Evolutionary conservation across 352 stramenopile genomes (phyloP), one percentile per base, ranked within the genome.

Genomic region (Peronospora farinosa): DNA sequence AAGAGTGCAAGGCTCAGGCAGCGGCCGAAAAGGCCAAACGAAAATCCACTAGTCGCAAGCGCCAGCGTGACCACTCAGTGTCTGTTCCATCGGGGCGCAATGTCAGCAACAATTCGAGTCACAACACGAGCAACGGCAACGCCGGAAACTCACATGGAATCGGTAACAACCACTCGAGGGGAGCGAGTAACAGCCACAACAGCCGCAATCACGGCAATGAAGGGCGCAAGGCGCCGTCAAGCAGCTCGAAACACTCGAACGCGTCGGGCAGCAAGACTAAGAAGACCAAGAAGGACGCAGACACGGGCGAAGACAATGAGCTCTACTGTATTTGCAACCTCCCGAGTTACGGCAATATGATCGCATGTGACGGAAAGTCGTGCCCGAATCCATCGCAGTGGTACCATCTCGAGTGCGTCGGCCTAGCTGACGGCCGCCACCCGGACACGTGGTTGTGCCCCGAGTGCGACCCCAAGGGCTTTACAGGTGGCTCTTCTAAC

Each of bases 301-400:
- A 84, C 51, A 67, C 66, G 32, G 67, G 74, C 54, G 79, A 93
- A 47, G 79, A 91, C 70, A 91, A 93, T 51, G 79, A 91, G 55
- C 78, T 93, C 19, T 93, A 93, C 58, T 93, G 83, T 54, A 83
- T 93, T 54, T 93, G 83, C 61, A 87, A 90, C 61, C 60, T 86
- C 30, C 80, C 78, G 9, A 90, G 80, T 62, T 93, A 90, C 63
- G 83, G 83, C 53, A 88, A 89, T 59, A 93, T 93, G 83, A 93
- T 93, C 49, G 83, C 83, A 16, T 93, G 83, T 54, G 83, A 93
- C 58, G 78, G 78, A 63, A 89, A 93, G 49, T 87, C 88, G 49
- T 93, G 83, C 39, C 80, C 77, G 12, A 92, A 90, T 58, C 80
- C 80, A 60, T 88, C 77, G 55, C 78, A 93, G 60, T 93, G 83